These are phyloP conservation scores for Suaeda aralocaspica DNA, from an alignment of 148 eudicot genomes.

Conservation along the genomic window DNA sequence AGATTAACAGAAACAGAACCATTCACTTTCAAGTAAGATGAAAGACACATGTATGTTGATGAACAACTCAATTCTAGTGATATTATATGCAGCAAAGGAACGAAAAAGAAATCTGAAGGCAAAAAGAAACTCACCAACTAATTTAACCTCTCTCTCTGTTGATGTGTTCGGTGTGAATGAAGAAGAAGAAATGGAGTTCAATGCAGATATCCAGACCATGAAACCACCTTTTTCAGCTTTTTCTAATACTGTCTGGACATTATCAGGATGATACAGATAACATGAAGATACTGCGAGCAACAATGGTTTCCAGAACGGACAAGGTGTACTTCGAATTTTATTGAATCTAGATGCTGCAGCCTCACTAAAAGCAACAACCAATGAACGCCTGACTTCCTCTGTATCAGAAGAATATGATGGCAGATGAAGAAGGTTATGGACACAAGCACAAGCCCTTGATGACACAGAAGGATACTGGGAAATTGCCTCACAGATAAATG, in stretches of 20 bases:
- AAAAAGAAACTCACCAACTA: constrained; percentile 40
- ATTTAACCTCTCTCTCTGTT: constrained; percentile 58
- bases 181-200: constrained; percentile 38
- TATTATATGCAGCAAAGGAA: neutral
- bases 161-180: constrained; percentile 35
- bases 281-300: constrained; percentile 67
- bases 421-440: constrained; percentile 51
- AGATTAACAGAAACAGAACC: constrained; percentile 1
- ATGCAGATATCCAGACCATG: constrained; percentile 46
- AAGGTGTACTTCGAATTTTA: constrained; percentile 39
- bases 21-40: neutral
- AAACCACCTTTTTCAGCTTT: constrained; percentile 53
- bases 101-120: neutral
- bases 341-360: constrained; percentile 58
- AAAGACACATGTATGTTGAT: neutral
- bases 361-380: constrained; percentile 46
- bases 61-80: neutral
- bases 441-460: constrained; percentile 59
- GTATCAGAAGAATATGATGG: constrained; percentile 38
- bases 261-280: constrained; percentile 56
- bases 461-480: constrained; percentile 62
- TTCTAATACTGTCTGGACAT: constrained; percentile 47
- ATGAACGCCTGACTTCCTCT: constrained; percentile 49
- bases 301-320: constrained; percentile 55
- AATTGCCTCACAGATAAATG: constrained; percentile 55